Evolutionary conservation across 1,139 yeast genomes (phyloP).

Genomic region (Yamadazyma spencermartinsiae): DNA sequence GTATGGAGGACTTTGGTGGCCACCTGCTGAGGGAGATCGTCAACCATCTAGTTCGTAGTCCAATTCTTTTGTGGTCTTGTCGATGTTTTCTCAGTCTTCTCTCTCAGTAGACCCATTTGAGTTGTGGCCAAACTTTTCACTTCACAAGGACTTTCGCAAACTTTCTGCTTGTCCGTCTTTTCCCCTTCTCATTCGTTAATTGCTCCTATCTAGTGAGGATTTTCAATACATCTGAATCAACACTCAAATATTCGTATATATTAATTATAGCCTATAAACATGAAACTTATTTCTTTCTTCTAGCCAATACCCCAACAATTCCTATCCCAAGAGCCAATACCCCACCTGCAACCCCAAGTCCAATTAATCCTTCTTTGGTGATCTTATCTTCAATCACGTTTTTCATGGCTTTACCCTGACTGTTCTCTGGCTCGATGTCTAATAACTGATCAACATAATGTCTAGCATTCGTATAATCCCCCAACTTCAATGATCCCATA

Average conservation of each 20-base stretch:
- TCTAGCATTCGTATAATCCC: slow-evolving; percentile 84
- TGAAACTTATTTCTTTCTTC: slow-evolving; percentile 32
- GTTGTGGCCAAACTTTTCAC: no score
- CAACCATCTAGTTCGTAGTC: not conserved
- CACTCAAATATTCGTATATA: no score
- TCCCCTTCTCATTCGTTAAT: no score
- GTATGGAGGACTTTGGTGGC: slow-evolving; percentile 10
- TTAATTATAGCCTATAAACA: no score
- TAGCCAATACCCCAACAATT: slow-evolving; percentile 55
- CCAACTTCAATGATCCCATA: slow-evolving; percentile 84
- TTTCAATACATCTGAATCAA: no score
- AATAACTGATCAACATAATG: slow-evolving; percentile 79
- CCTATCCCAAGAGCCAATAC: slow-evolving; percentile 83
- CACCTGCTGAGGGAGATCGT: slow-evolving; percentile 10
- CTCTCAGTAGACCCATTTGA: no score
- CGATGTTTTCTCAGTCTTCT: no score
- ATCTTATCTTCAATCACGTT: slow-evolving; percentile 81
- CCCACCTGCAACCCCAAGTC: slow-evolving; percentile 85
- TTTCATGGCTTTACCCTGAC: slow-evolving; percentile 72
- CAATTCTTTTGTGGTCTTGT: no score
- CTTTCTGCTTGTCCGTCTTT: no score
- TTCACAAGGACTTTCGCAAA: no score
- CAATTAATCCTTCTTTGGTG: slow-evolving; percentile 83
- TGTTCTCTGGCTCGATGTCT: slow-evolving; percentile 77
- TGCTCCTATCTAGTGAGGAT: no score